These are phyloP conservation scores for Pichia sp. DNA, from an alignment of 1,139 yeast genomes.

Conservation along the genomic window DNA sequence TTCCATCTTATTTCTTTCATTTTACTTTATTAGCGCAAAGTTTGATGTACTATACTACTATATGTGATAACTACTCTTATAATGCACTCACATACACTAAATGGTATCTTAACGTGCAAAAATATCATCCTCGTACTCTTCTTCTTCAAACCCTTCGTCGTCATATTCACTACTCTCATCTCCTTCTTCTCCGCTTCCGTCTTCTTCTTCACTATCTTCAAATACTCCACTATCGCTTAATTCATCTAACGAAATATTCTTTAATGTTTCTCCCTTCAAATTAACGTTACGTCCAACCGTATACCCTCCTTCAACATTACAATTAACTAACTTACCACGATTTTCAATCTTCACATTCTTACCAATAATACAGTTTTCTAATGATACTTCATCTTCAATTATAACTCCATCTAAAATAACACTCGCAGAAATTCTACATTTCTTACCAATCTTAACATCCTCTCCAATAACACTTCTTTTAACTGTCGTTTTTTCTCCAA, in stretches of 20 bases:
- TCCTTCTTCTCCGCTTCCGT: neutral
- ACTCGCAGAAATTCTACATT: conserved; percentile 85
- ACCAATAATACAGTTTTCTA: conserved; percentile 90
- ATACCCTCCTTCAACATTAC: conserved; percentile 80
- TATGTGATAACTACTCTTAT: neutral
- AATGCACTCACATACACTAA: neutral
- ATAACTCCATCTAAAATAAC: conserved; percentile 64
- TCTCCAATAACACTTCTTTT: conserved; percentile 77
- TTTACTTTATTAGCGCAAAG: neutral
- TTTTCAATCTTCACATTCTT: conserved; percentile 51
- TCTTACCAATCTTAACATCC: conserved; percentile 72
- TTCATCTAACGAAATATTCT: conserved; percentile 49
- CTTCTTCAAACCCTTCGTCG: conserved; percentile 28
- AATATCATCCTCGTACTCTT: conserved; percentile 15
- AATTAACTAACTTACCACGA: conserved; percentile 60
- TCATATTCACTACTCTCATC: conserved; percentile 19
- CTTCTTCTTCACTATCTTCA: conserved; percentile 25
- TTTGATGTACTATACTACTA: neutral
- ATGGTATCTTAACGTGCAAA: neutral
- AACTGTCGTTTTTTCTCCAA: conserved; percentile 59
- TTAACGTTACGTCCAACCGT: conserved; percentile 55
- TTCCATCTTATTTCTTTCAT: too few relatives aligned
- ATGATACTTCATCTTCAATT: conserved; percentile 71
- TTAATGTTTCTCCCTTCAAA: conserved; percentile 78
- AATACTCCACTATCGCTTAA: conserved; percentile 30